Evolutionary conservation across 1,284 basidiomycete species (phyloP), one percentile per base, ranked within the genome.

Genomic region (Ganoderma meredithae): DNA sequence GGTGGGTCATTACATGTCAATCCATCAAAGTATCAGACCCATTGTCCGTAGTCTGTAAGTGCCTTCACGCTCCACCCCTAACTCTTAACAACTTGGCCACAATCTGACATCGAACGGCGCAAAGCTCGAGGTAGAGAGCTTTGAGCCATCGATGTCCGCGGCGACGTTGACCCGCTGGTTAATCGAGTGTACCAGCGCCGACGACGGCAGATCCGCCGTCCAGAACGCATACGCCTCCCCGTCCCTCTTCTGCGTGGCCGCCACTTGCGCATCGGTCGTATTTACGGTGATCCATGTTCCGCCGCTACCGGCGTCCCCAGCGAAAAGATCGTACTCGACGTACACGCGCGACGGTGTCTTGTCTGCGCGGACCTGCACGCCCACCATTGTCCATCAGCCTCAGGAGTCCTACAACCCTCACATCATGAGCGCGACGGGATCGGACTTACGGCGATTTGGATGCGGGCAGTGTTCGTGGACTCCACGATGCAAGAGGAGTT

Each of bases 361-460:
- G 41, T 60, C 59, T 0, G 59, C 59, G 25, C 36, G 59, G 12
- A 60, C 40, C 59, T 60, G 25, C 27, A 4, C 19, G 1, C 47
- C 1, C 19, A 9, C n/a, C 2, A 22, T 22, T n/a, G n/a, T 10
- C 3, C 12, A 12, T 49, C 8, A 49, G 47, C 22, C 7, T 47
- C 44, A 47, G 22, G 1, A 8, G 36, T 39, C 36, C 10, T 39
- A 39, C 3, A 4, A 4, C 4, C 33, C 33, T 39, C 5, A 6
- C 17, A 43, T 17, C 7, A 44, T 19, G 2, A n/a, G 43, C 19
- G 43, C 22, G 22, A 25, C 36, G 17, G 40, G 36, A n/a, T 0
- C 25, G 15, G 19, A 44, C 63, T 59, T 25, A 60, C 56, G 8
- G 63, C 56, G 13, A 64, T 64, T 5, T 64, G 41, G 17, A 64